Evolutionary conservation across 164 flowering plant genomes (phyloP), one percentile per base, ranked within the genome.

Genomic region (Akebia trifoliata): DNA sequence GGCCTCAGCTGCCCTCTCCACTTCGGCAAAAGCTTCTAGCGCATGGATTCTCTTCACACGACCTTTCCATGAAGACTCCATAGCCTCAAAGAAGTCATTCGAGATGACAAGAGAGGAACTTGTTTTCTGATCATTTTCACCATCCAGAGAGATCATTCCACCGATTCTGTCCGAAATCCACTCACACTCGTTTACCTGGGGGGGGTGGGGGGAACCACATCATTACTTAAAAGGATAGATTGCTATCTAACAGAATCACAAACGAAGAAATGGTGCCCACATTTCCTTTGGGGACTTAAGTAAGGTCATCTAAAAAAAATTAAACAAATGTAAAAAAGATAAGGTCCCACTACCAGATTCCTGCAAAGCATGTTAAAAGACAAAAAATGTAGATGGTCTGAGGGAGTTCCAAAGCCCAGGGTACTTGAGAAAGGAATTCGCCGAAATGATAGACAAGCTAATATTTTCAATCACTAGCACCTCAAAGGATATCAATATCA

Each of bases 21-120:
- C 99, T 68, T 83, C 90, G 14, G 50, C 60, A 65, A 70, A 76
- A 49, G 68, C 82, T 57, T 84, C 82, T 59, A 80, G 84, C 51
- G 90, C 65, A 69, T 90, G 99, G 34, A 81, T 75, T 59, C 78
- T 84, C 72, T 81, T 90, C 43, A 93, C 85, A 51, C 97, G 96
- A 34, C 90, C 85, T 74, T 81, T 90, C 97, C 99, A 93, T 21
- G 90, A 69, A 52, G 83, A 84, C 55, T 93, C 99, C 84, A 90
- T 80, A 57, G 83, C 96, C 64, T 79, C 90, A 64, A 93, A 87
- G 75, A 93, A 93, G 1, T 86, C 97, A 68, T 52, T 67, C 3
- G 99, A 95, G 50, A 93, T 68, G 18, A 34, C n/a, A 55, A 72
- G 56, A 60, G 53, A 74, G 9, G 81, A 79, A 67, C 78, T 75